Evolutionary conservation across 1,284 basidiomycete genomes (phyloP), one percentile per base, ranked within the genome.

Genomic region (Sporisorium scitamineum): DNA sequence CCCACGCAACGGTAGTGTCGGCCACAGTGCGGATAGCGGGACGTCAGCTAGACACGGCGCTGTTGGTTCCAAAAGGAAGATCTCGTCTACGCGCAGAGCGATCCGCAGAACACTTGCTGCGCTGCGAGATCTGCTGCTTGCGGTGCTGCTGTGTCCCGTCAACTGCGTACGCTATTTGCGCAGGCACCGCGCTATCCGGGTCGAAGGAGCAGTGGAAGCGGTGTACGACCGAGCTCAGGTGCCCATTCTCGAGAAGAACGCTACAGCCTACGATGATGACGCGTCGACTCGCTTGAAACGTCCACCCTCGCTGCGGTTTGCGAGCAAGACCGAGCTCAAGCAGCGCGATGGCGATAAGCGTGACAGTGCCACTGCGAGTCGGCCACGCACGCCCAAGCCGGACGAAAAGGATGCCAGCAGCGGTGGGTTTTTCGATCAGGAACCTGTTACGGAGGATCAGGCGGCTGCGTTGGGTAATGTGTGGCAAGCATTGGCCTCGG

Each of bases 391-490:
- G 22, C 75, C 65, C 31, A 69, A 42, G 20, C 54, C 61, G 5
- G 62, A 72, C 14, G 47, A 41, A 16, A 63, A 61, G 39, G 56
- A 57, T 16, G 26, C n/a, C 18, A 32, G 13, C 20, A 32, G 22
- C 26, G n/a, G 42, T 7, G 18, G n/a, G n/a, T n/a, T 39, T 26
- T 51, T 63, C 37, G 59, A 62, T 4, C 45, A 63, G 3, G 66
- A 75, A 51, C 65, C 74, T 0, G 76, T 80, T 1, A 80, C 76
- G 3, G 78, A 80, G 47, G 78, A 80, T 9, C 78, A 80, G 45
- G 78, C 78, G 10, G 68, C 64, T 9, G 63, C 61, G 37, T 34
- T 56, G 22, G 73, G 61, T 1, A 20, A 29, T 0, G 61, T 42
- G 9, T 65, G 68, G 73, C 61, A 61, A 45, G 61, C 74, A 3